These are phyloP conservation scores for Setaria viridis DNA, from an alignment of 202 grass and related monocot genomes.

Conservation along the genomic window DNA sequence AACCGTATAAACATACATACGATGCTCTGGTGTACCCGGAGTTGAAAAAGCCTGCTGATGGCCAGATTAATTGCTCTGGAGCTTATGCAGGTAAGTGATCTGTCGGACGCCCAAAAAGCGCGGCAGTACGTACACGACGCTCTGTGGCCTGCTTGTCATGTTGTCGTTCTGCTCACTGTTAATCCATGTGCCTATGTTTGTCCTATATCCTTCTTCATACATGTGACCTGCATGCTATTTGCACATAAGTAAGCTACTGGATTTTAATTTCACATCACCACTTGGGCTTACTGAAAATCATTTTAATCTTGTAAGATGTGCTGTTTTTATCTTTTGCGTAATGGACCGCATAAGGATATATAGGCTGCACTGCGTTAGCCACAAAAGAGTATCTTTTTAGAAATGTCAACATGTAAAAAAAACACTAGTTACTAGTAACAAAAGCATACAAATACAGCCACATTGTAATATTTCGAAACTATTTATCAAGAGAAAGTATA, in stretches of 20 bases:
- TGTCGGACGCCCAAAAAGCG: slow-evolving; percentile 30
- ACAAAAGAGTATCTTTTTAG: neutral
- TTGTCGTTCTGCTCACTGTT: slow-evolving; percentile 39
- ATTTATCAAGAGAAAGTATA: neutral
- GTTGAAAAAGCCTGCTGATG: neutral
- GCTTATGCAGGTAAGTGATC: slow-evolving; percentile 41
- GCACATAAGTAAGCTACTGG: neutral
- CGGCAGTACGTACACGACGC: slow-evolving; percentile 23
- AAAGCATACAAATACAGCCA: neutral
- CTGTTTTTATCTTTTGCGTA: neutral
- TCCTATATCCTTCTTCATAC: neutral
- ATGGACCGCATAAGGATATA: neutral
- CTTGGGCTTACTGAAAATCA: neutral
- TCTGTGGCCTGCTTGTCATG: slow-evolving; percentile 29
- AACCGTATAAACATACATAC: no score
- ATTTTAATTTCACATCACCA: neutral
- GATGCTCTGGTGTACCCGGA: no score
- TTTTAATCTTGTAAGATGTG: neutral
- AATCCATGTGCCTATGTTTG: slow-evolving; percentile 46
- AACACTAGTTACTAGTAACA: neutral
- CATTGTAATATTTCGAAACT: neutral
- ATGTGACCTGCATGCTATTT: slow-evolving; percentile 12
- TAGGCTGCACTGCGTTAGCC: neutral
- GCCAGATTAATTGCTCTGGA: slow-evolving; percentile 43
- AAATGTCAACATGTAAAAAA: neutral